Base-by-base conservation (phyloP, 2,329 filamentous ascomycete species). In the Tolypocladium amazonense region DNA sequence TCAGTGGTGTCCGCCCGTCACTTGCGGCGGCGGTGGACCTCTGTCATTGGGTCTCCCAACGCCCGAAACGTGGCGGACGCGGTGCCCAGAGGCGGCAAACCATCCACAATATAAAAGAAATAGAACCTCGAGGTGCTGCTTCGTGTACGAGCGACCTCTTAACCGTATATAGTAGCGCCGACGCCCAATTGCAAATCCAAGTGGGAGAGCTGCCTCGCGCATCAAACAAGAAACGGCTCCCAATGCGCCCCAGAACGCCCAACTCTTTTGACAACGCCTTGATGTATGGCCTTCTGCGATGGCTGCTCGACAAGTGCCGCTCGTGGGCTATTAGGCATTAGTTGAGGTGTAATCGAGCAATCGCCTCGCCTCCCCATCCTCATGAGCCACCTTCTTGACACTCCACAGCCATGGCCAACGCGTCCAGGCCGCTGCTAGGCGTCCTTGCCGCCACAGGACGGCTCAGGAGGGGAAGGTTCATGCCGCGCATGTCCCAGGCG, bases 341-440 rank as follows among this genome's bases (percentile, higher is more conserved):
- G 18, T n/a, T n/a, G 27, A 33, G 27, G 18, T 52, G 27, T 20
- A 12, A n/a, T 11, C 27, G 25, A 33, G 18, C 47, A 33, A 20
- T 11, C 25, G 27, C 25, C 38, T 33, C 15, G 30, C 15, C 25
- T 27, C 25, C 15, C 12, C 37, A 20, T 15, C 30, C 43, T 58
- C 59, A 65, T 43, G 58, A 56, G 58, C 69, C 66, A 53, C 75
- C 75, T 64, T 81, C 78, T 66, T 81, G 79, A 62, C 78, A 81
- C 30, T 79, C 81, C 18, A 82, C 75, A 27, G 80, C 81, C 73
- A 80, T 76, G 55, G 81, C 81, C 25, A 84, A 71, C 9, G 81
- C 77, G 62, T 84, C 81, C 6, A 84, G 75, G 25, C 81, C 81
- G 61, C 77, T 82, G 63, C 74, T 79, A n/a, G 75, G 74, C n/a